phyloP scores from a whole-genome alignment of 2,329 filamentous ascomycete species.

The Fusarium phyllophilum region DNA sequence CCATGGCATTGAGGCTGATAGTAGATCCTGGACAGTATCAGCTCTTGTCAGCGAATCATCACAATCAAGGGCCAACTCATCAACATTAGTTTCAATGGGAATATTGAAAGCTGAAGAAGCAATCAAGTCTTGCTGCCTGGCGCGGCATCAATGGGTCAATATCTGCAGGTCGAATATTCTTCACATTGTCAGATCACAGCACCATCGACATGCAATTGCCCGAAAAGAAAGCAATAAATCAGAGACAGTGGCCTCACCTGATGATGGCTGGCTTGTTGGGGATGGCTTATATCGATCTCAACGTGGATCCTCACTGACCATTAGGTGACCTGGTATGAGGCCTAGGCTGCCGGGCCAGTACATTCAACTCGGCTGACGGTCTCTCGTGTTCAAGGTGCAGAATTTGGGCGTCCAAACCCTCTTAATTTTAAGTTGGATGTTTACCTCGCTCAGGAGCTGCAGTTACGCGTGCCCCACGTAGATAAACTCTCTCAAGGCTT shows the following conservation, averaged over 20 bases:
- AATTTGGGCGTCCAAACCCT: conserved; percentile 14
- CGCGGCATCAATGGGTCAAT: neutral
- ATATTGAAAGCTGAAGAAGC: neutral
- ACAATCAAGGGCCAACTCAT: neutral
- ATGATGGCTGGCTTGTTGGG: neutral
- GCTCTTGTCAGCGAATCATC: neutral
- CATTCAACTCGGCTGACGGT: conserved; percentile 14
- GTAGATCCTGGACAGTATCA: neutral
- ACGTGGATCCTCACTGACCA: conserved; percentile 3
- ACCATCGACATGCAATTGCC: neutral
- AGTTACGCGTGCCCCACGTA: conserved; percentile 29
- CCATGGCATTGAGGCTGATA: neutral
- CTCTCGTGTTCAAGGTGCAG: conserved; percentile 39
- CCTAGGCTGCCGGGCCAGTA: conserved; percentile 7
- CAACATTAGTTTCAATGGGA: neutral
- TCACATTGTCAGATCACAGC: neutral
- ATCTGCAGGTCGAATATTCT: neutral
- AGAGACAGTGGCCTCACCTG: conserved; percentile 22
- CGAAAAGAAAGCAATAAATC: conserved; percentile 15
- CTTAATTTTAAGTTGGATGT: neutral
- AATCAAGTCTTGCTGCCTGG: neutral
- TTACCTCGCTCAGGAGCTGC: conserved; percentile 13
- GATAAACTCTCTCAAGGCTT: conserved; percentile 34
- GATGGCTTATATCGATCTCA: conserved; percentile 13
- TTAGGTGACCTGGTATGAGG: conserved; percentile 4